Evolutionary conservation across 2,329 filamentous ascomycete species (phyloP), one percentile per base, ranked within the genome.

Genomic region (Gnomoniopsis smithogilvyi): DNA sequence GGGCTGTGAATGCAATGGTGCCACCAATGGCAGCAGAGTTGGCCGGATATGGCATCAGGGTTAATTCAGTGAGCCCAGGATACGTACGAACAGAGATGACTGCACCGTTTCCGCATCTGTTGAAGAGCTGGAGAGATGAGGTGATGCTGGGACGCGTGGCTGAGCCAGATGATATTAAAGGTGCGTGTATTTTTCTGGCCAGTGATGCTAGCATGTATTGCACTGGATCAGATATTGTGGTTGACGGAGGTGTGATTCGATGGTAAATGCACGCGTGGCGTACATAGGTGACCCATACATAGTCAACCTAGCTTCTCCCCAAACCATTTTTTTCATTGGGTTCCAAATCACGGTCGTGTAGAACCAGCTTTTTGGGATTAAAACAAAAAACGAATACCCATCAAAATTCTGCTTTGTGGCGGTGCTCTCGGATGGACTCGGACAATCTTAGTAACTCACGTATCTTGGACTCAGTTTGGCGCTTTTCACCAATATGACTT

Each of bases 131-230:
- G 78, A 79, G 80, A 62, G 70, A 74, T 6, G 77, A 80, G 60
- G 76, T 76, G 10, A 80, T 80, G 76, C 78, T 76, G 36, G 69
- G 72, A 6, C 67, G 76, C 1, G 73, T 81, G 14, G 77, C 77
- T 2, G 72, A 78, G 64, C 78, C 79, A 0, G 76, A 81, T 58
- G 78, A 81, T 54, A 78, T 82, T 33, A 76, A 75, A 65, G 78
- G 78, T 12, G 76, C 74, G 0, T 78, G 76, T 64, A 73, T 80
- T 1, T 80, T 80, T 53, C 62, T 80, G 46, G 78, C 77, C 1
- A 77, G 77, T 51, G 77, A 80, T 64, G 78, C 77, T 0, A 79
- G 77, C 63, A 67, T 65, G 17, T 72, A 72, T 30, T 72, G 70
- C 47, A 78, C 76, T 1, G 78, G 77, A 1, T 73, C 72, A 51